phyloP scores from a whole-genome alignment of 495 filamentous ascomycete species.

The Penicillium salamii region DNA sequence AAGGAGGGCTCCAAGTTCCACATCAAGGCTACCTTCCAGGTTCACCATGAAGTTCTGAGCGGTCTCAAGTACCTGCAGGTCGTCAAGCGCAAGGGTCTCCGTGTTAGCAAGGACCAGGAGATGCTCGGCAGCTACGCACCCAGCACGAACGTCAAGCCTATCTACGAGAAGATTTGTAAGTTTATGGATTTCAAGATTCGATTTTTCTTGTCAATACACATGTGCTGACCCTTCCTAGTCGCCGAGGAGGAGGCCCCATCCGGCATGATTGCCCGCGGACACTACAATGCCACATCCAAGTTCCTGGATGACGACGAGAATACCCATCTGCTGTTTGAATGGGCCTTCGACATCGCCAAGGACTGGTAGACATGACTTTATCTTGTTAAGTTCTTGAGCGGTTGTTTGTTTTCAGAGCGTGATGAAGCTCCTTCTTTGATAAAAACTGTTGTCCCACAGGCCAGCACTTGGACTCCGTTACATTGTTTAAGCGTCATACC shows the following conservation, averaged over 20 bases:
- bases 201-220: neutral
- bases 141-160: slow-evolving; percentile 76
- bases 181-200: slow-evolving; percentile 2
- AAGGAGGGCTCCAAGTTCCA: slow-evolving; percentile 91
- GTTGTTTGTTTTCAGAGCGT: slow-evolving; percentile 30
- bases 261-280: slow-evolving; percentile 81
- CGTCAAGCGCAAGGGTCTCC: slow-evolving; percentile 81
- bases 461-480: slow-evolving; percentile 16
- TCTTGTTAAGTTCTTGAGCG: slow-evolving; percentile 29
- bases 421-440: slow-evolving; percentile 30
- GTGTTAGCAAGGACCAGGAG: slow-evolving; percentile 85
- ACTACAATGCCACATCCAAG: slow-evolving; percentile 79
- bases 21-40: slow-evolving; percentile 90
- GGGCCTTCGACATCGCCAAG: slow-evolving; percentile 93
- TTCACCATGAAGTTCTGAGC: slow-evolving; percentile 91
- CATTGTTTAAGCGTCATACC: slow-evolving; percentile 12
- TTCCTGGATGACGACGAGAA: slow-evolving; percentile 93
- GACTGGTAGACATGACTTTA: slow-evolving; percentile 61
- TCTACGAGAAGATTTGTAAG: slow-evolving; percentile 90
- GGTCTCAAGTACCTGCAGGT: slow-evolving; percentile 93
- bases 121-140: slow-evolving; percentile 97
- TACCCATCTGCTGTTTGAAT: slow-evolving; percentile 83
- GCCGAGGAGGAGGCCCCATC: slow-evolving; percentile 82
- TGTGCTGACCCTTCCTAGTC: slow-evolving; percentile 51
- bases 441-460: slow-evolving; percentile 21